Percentiles rank a stretch among this genome's conserved stretches.
Conservation (phyloP, 192 early-diverging fungal species). For the Backusella australiensis region DNA sequence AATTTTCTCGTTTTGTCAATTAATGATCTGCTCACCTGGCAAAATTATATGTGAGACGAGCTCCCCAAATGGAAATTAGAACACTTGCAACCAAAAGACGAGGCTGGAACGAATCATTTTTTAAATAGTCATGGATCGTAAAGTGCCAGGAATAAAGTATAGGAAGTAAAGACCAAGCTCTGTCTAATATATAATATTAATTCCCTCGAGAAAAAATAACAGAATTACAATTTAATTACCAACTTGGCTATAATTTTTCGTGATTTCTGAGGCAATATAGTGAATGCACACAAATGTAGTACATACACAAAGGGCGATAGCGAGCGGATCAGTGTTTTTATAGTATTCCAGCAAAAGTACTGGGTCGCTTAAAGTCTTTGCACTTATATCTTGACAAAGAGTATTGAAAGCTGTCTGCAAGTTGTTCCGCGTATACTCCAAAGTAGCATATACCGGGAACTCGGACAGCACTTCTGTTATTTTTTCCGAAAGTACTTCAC, state of each 20-base stretch:
- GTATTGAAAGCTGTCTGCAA: neutral
- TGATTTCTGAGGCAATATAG: slow-evolving; percentile 44
- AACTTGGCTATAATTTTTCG: slow-evolving; percentile 47
- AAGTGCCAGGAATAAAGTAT: slow-evolving; percentile 57
- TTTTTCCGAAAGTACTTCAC: neutral
- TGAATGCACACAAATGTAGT: slow-evolving; percentile 26
- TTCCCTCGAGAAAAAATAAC: neutral
- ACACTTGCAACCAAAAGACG: slow-evolving; percentile 40
- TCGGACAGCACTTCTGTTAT: neutral
- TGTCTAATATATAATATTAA: slow-evolving; percentile 43
- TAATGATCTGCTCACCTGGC: slow-evolving; percentile 31
- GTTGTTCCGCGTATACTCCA: neutral
- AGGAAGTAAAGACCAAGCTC: slow-evolving; percentile 77
- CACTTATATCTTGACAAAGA: neutral
- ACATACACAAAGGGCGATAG: slow-evolving; percentile 24
- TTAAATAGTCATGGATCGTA: slow-evolving; percentile 46
- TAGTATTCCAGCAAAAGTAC: slow-evolving; percentile 1
- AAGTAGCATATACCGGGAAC: neutral
- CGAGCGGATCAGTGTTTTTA: slow-evolving; percentile 37
- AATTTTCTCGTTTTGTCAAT: neutral
- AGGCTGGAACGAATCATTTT: slow-evolving; percentile 31
- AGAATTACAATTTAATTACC: slow-evolving; percentile 12
- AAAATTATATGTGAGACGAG: slow-evolving; percentile 78
- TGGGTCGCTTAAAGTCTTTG: neutral
- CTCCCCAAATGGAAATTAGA: slow-evolving; percentile 66